Percentiles rank a stretch among this genome's conserved stretches.
Evolutionary conservation across 2,329 filamentous ascomycete species (phyloP).

Genomic region (Cordyceps militaris): DNA sequence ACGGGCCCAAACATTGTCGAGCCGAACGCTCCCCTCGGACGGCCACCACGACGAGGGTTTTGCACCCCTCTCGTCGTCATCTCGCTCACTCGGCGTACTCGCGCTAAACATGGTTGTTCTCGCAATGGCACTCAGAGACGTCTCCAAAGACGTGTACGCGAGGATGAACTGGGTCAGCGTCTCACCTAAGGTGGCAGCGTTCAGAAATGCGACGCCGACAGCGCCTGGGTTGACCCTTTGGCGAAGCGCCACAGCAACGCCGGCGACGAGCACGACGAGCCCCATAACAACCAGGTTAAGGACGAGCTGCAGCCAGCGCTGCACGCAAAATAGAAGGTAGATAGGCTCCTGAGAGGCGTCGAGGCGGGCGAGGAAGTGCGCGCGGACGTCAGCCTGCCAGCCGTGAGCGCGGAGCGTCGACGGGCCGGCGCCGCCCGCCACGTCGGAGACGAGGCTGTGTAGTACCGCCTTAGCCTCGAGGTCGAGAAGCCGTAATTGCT

Average conservation of each 20-base stretch:
- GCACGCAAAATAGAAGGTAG: not conserved
- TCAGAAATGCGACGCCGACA: conserved; percentile 5
- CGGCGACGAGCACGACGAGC: not conserved
- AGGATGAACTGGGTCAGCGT: not conserved
- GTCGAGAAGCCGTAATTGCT: not conserved
- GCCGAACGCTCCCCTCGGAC: not conserved
- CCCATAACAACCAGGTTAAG: conserved; percentile 1
- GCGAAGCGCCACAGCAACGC: not conserved
- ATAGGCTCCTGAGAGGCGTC: conserved; percentile 1
- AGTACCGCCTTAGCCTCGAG: conserved; percentile 3
- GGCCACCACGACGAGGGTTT: not conserved
- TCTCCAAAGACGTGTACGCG: not conserved
- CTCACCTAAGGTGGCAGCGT: not conserved
- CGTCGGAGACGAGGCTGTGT: not conserved
- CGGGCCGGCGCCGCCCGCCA: not conserved
- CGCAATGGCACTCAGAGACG: conserved; percentile 1
- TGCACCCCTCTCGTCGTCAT: not conserved
- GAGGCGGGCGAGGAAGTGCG: not conserved
- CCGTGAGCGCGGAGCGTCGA: not conserved
- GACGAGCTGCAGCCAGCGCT: conserved; percentile 10
- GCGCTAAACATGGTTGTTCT: not conserved
- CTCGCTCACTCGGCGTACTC: not conserved
- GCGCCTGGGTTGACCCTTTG: not conserved
- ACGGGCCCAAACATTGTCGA: not conserved
- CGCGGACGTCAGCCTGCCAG: not conserved